Evolutionary conservation across 306 rosid genomes (phyloP), one percentile per base, ranked within the genome.

Genomic region (Medicago truncatula): DNA sequence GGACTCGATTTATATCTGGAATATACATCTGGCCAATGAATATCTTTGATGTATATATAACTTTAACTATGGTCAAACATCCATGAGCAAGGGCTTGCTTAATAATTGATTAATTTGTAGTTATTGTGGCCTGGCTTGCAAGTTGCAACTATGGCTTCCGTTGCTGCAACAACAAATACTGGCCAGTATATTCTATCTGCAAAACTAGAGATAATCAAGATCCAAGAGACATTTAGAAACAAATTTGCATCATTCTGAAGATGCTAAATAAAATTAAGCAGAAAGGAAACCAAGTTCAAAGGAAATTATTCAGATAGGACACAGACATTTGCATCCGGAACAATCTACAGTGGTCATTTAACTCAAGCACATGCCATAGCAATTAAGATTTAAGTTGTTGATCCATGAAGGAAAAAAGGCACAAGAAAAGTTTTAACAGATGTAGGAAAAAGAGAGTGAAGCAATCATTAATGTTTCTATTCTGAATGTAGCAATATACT

Each of bases 31-130:
- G 62, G 80, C 89, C 88, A 25, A 73, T 90, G 82, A 82, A 94
- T 38, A 76, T 86, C 86, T 86, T 89, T 52, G 96, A 91, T 20
- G 96, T 91, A 78, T 91, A 83, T 40, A 91, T 86, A 49, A 93
- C 92, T 87, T 89, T 93, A 67, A 93, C 96, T 80, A 97, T 88
- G 7, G 96, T 91, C 79, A 93, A 89, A 61, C 96, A 91, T 74
- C 98, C 94, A 61, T 78, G 94, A 9, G 97, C 90, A 83, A 86
- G 92, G 77, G 96, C 98, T 84, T 91, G 97, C 94, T 93, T 91
- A 78, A 89, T 85, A 66, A 91, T 76, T 2, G 94, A 89, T 85
- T 87, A 94, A 6, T 94, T 89, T 58, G 98, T 96, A 20, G 88
- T 78, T 76, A 91, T 89, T 18, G 97, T 94, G 47, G 96, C 96